Conservation (phyloP, 805 yeast species). For the Saturnispora silvae region DNA sequence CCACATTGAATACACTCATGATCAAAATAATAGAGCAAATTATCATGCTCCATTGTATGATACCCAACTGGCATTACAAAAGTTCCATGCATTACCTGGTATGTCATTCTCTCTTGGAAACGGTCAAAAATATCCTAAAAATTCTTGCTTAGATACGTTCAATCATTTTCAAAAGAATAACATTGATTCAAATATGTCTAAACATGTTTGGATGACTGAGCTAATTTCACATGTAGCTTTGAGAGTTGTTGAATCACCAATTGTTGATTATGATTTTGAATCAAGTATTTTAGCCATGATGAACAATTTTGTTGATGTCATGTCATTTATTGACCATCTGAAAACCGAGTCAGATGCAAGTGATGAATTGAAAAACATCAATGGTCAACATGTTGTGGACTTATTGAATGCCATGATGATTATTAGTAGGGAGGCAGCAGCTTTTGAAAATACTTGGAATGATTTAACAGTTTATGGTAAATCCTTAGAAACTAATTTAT, state of each 20-base stretch:
- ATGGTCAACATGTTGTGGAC: slow-evolving; percentile 22
- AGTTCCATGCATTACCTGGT: slow-evolving; percentile 58
- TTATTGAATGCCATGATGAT: slow-evolving; percentile 29
- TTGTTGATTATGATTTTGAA: slow-evolving; percentile 56
- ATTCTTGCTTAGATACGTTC: slow-evolving; percentile 56
- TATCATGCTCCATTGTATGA: slow-evolving; percentile 3
- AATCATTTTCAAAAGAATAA: slow-evolving; percentile 36
- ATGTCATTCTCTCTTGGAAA: slow-evolving; percentile 42
- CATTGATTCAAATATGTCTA: slow-evolving; percentile 46
- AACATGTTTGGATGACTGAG: slow-evolving; percentile 47
- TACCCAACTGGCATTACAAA: slow-evolving; percentile 43
- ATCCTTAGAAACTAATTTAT: slow-evolving; percentile 63
- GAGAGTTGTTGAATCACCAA: slow-evolving; percentile 63
- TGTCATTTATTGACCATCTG: slow-evolving; percentile 24
- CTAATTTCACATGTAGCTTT: slow-evolving; percentile 43
- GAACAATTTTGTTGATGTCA: slow-evolving; percentile 37
- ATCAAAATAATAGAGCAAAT: background rate
- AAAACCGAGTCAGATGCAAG: slow-evolving; percentile 2
- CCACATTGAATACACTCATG: slow-evolving; percentile 40
- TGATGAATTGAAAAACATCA: slow-evolving; percentile 11
- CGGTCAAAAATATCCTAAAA: slow-evolving; percentile 28
- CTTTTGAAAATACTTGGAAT: slow-evolving; percentile 58
- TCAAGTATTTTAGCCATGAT: slow-evolving; percentile 36
- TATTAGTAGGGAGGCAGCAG: slow-evolving; percentile 37
- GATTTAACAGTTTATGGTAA: slow-evolving; percentile 38